These are phyloP conservation scores for Tranzscheliella williamsii DNA, from an alignment of 1,284 basidiomycete genomes.

Conservation along the genomic window DNA sequence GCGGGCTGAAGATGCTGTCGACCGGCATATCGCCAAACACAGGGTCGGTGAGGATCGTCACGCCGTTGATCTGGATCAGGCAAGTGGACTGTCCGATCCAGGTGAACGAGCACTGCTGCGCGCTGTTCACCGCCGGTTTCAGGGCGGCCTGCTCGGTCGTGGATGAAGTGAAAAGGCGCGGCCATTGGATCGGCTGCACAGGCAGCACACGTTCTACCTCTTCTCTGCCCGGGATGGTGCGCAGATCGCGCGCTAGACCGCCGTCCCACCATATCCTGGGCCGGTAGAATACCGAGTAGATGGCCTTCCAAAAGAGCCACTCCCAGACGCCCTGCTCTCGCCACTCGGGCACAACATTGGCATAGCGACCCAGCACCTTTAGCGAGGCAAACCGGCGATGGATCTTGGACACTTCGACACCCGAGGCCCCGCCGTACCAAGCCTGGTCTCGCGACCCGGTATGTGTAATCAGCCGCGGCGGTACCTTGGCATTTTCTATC, in stretches of 20 bases:
- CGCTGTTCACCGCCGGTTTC: neutral
- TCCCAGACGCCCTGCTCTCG: slow-evolving; percentile 64
- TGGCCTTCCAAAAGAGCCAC: slow-evolving; percentile 46
- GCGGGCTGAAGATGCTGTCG: slow-evolving; percentile 61
- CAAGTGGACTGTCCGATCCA: slow-evolving; percentile 55
- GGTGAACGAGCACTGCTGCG: slow-evolving; percentile 33
- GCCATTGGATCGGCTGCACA: slow-evolving; percentile 35
- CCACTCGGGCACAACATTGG: slow-evolving; percentile 65
- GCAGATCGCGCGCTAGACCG: slow-evolving; percentile 47
- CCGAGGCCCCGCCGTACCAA: slow-evolving; percentile 46
- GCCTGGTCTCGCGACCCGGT: neutral
- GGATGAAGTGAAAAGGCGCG: slow-evolving; percentile 14
- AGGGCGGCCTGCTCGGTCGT: neutral
- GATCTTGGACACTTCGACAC: slow-evolving; percentile 60
- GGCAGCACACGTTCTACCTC: slow-evolving; percentile 39
- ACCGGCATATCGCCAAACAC: slow-evolving; percentile 64
- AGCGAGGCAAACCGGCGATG: slow-evolving; percentile 58
- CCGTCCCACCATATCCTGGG: slow-evolving; percentile 53
- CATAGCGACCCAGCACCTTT: slow-evolving; percentile 47
- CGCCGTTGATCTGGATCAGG: slow-evolving; percentile 64
- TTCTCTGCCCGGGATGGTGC: slow-evolving; percentile 24
- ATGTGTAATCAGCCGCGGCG: neutral
- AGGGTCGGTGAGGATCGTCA: slow-evolving; percentile 65
- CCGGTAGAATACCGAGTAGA: slow-evolving; percentile 37
- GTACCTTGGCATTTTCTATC: neutral